These are phyloP conservation scores for Oxytropis ochrocephala DNA, from an alignment of 306 rosid species.

Conservation along the genomic window DNA sequence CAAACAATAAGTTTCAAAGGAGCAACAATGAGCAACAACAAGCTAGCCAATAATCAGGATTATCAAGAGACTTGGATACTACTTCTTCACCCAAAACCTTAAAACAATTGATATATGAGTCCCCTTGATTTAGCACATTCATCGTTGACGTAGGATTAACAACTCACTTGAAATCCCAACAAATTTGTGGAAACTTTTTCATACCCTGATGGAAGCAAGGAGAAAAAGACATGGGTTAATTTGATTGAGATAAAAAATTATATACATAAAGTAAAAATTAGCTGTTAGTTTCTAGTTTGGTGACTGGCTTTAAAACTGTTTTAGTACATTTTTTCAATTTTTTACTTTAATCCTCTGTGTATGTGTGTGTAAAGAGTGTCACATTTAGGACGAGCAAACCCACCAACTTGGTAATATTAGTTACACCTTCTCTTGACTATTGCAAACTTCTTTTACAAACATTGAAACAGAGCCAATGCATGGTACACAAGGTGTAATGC, in stretches of 20 bases:
- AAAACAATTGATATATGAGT: too few species aligned
- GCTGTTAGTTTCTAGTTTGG: conserved; percentile 42
- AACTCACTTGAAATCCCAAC: too few species aligned
- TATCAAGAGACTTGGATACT: too few species aligned
- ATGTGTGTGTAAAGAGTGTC: neutral
- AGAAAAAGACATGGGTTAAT: neutral
- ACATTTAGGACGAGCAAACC: conserved; percentile 39
- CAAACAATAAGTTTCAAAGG: too few species aligned
- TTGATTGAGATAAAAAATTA: neutral
- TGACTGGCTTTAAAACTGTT: conserved; percentile 21
- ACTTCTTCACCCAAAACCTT: too few species aligned
- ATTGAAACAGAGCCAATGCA: conserved; percentile 30
- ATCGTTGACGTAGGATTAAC: too few species aligned
- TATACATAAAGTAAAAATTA: conserved; percentile 4
- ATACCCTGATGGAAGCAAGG: neutral
- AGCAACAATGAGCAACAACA: too few species aligned
- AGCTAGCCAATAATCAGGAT: too few species aligned
- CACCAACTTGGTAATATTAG: conserved; percentile 71
- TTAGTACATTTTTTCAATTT: neutral
- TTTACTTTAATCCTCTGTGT: neutral
- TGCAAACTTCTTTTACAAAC: neutral
- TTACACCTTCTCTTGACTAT: conserved; percentile 87
- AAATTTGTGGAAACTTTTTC: neutral
- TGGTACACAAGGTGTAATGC: neutral
- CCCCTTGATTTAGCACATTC: too few species aligned